Percentiles rank a stretch among this genome's conserved stretches.
These are phyloP conservation scores for Phytophthora podocarpi DNA, from an alignment of 352 stramenopile genomes.

Conservation along the genomic window DNA sequence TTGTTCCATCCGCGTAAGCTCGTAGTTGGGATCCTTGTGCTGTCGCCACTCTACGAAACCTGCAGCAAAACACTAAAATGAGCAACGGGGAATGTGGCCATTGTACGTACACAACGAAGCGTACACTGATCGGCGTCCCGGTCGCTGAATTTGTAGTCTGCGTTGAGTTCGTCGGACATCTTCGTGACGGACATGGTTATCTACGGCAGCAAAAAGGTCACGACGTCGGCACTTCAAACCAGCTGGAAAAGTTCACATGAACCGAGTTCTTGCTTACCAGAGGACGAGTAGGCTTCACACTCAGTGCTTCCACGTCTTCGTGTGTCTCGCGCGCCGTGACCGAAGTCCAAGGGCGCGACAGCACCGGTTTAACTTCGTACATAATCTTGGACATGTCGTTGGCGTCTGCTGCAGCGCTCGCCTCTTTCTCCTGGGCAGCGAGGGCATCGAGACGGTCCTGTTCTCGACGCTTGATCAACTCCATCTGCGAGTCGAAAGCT, in stretches of 20 bases:
- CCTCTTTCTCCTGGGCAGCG: slow-evolving; percentile 39
- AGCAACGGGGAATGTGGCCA: too few relatives aligned
- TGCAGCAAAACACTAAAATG: slow-evolving; percentile 19
- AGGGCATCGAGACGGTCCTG: slow-evolving; percentile 53
- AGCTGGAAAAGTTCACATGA: not conserved
- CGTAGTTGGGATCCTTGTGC: slow-evolving; percentile 86
- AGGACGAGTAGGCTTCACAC: slow-evolving; percentile 49
- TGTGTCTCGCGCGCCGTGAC: slow-evolving; percentile 56
- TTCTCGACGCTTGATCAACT: slow-evolving; percentile 56
- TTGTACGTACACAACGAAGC: too few relatives aligned
- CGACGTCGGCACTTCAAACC: too few relatives aligned
- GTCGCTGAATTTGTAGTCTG: slow-evolving; percentile 87
- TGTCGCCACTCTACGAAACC: slow-evolving; percentile 88
- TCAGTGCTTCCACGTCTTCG: slow-evolving; percentile 71
- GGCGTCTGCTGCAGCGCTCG: slow-evolving; percentile 26
- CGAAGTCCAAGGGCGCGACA: slow-evolving; percentile 65
- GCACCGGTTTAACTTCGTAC: slow-evolving; percentile 76
- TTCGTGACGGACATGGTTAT: slow-evolving; percentile 82
- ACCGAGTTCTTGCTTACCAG: slow-evolving; percentile 24
- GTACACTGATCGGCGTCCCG: slow-evolving; percentile 78
- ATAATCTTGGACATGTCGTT: slow-evolving; percentile 63
- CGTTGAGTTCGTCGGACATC: slow-evolving; percentile 83
- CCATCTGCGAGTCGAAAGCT: slow-evolving; percentile 70
- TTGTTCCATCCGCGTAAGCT: slow-evolving; percentile 77
- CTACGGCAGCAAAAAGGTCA: slow-evolving; percentile 36